Percentiles rank a stretch among this genome's conserved stretches.
phyloP scores from a whole-genome alignment of 306 rosid genomes.

The Cyclanthera cordifolia region DNA sequence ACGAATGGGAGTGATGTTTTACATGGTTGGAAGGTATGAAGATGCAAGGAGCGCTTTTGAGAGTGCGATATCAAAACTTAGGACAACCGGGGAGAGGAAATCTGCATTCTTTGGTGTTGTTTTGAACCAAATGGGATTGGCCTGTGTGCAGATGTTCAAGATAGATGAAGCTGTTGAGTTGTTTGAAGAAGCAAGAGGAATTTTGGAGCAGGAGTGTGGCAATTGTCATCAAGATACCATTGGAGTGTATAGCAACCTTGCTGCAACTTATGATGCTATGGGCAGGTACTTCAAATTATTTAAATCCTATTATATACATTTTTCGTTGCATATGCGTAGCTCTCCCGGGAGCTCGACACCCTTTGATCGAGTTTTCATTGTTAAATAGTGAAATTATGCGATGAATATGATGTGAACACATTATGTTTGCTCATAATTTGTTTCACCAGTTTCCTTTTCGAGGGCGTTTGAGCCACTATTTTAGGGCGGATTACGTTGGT shows the following conservation, averaged over 20 bases:
- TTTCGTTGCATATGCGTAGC: not conserved
- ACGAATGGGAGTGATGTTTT: slow-evolving; percentile 94
- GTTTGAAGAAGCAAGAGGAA: slow-evolving; percentile 92
- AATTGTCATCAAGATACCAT: slow-evolving; percentile 96
- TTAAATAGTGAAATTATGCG: not conserved
- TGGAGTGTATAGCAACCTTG: slow-evolving; percentile 94
- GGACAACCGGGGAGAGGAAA: slow-evolving; percentile 90
- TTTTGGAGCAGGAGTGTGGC: slow-evolving; percentile 90
- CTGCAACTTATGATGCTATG: slow-evolving; percentile 98
- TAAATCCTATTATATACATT: not conserved
- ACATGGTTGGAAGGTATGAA: slow-evolving; percentile 76
- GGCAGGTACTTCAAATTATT: slow-evolving; percentile 54
- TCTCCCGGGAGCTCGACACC: not conserved
- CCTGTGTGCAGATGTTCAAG: slow-evolving; percentile 92
- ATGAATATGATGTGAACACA: not conserved
- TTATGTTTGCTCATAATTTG: not conserved
- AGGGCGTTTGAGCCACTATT: no score
- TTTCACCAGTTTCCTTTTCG: not conserved
- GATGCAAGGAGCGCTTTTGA: slow-evolving; percentile 73
- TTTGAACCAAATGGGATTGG: slow-evolving; percentile 97
- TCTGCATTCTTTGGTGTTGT: slow-evolving; percentile 96
- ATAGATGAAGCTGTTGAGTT: slow-evolving; percentile 92
- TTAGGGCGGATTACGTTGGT: no score
- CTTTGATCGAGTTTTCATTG: not conserved
- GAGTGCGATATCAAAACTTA: slow-evolving; percentile 71